Base-by-base conservation (phyloP, 2,329 filamentous ascomycete species). In the Beauveria pseudobassiana region DNA sequence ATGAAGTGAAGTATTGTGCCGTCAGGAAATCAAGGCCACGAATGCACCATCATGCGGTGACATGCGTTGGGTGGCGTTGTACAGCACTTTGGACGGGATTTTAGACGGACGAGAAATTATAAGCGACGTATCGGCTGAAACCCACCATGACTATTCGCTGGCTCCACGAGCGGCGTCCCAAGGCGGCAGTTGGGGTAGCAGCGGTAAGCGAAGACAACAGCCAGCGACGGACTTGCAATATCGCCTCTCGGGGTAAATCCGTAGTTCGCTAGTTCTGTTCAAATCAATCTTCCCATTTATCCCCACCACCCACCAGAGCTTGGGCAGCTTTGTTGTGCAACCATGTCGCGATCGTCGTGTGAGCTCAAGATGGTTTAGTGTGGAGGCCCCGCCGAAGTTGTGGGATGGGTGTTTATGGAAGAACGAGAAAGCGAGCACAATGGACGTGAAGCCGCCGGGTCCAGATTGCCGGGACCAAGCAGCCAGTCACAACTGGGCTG, bases 381-480 rank as follows among this genome's bases (percentile, higher is more conserved):
- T 38, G 28, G 24, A 53, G n/a, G 59, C 22, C 51, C 20, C 30
- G 28, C 22, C 4, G 22, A 43, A 2, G 49, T n/a, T 53, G 30
- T 34, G 30, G 30, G 10, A 34, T 34, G 22, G 38, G n/a, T 42
- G 48, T 16, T 16, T 16, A 16, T 42, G 18, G 57, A 43, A 16
- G 46, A 43, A 26, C 9, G 46, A 59, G 10, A 43, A 22, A 30
- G 10, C 18, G 9, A 59, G 38, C 18, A 48, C 26, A 61, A 42
- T 28, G 22, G 24, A 38, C 59, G 40, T 26, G 51, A 55, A 61
- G 59, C 51, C 51, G 59, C 51, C 51, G 59, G 51, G 51, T 8
- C 59, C 59, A 43, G 40, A 61, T 49, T 61, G 51, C 43, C 59
- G 59, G 59, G 59, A 55, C 59, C 59, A 55, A 55, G 24, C 6